Evolutionary conservation across 225 moss, liverwort and hornwort genomes (phyloP).

Genomic region (Sphagnum contortum): DNA sequence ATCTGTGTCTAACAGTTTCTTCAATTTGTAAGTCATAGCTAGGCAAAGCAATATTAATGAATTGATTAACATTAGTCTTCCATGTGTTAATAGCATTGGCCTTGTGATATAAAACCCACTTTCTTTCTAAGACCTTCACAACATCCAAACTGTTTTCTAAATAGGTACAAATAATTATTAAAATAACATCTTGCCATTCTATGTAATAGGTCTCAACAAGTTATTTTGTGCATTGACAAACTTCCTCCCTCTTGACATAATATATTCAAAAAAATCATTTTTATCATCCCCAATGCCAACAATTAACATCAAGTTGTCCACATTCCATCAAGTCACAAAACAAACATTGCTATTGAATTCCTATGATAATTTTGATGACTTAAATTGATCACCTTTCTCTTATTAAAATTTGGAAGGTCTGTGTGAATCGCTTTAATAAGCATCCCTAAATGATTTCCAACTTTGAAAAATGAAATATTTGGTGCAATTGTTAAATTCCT

Average conservation of each 20-base stretch:
- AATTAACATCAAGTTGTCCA: background rate
- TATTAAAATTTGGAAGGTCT: too few relatives aligned
- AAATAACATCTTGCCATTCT: background rate
- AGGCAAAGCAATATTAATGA: background rate
- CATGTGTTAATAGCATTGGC: background rate
- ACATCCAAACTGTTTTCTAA: background rate
- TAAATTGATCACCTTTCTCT: too few relatives aligned
- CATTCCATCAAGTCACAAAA: too few relatives aligned
- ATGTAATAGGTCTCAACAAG: background rate
- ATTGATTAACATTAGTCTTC: background rate
- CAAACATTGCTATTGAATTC: too few relatives aligned
- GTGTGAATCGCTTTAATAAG: too few relatives aligned
- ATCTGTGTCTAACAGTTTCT: background rate
- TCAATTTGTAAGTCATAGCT: background rate
- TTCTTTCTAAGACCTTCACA: background rate
- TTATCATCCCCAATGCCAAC: background rate
- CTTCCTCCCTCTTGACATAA: background rate
- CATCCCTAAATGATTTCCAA: too few relatives aligned
- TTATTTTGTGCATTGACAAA: background rate
- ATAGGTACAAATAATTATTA: background rate
- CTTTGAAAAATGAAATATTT: too few relatives aligned
- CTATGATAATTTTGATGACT: too few relatives aligned
- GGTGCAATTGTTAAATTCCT: too few relatives aligned
- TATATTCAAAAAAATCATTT: background rate
- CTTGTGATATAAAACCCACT: background rate